Evolutionary conservation across 2,329 filamentous ascomycete genomes (phyloP).

Genomic region (Aspergillus neotritici): DNA sequence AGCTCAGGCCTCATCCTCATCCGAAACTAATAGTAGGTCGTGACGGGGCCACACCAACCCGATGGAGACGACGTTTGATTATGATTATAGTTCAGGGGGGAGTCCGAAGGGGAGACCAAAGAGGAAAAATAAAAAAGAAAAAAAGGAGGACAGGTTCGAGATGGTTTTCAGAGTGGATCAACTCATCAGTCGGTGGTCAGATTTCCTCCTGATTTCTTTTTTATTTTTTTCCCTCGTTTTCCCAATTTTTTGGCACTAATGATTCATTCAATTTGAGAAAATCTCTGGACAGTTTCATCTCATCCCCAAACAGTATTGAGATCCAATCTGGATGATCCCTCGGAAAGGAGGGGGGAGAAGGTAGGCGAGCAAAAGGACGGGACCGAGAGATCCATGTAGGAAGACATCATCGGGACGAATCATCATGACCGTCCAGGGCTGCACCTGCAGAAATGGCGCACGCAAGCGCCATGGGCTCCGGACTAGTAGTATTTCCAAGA

Average conservation of each 20-base stretch:
- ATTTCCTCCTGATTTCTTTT: not conserved
- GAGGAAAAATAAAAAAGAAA: not conserved
- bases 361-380: not conserved
- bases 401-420: constrained; percentile 3
- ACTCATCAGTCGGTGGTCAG: not conserved
- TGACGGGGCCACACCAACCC: no score
- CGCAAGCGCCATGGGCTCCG: constrained; percentile 3
- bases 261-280: not conserved
- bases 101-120: not conserved
- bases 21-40: not conserved
- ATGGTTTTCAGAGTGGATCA: not conserved
- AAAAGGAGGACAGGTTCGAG: not conserved
- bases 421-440: constrained; percentile 10
- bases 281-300: not conserved
- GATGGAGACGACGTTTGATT: no score
- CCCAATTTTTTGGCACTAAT: not conserved
- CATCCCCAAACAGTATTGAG: not conserved
- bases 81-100: no score
- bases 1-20: constrained; percentile 15
- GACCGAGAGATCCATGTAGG: constrained; percentile 2
- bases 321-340: constrained; percentile 1
- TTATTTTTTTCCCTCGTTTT: not conserved
- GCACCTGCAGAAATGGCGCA: constrained; percentile 23
- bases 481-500: no score
- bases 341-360: not conserved